Percentiles rank a stretch among this genome's conserved stretches.
Conservation (phyloP, 2,329 filamentous ascomycete species). For the Calonectria pteridis region DNA sequence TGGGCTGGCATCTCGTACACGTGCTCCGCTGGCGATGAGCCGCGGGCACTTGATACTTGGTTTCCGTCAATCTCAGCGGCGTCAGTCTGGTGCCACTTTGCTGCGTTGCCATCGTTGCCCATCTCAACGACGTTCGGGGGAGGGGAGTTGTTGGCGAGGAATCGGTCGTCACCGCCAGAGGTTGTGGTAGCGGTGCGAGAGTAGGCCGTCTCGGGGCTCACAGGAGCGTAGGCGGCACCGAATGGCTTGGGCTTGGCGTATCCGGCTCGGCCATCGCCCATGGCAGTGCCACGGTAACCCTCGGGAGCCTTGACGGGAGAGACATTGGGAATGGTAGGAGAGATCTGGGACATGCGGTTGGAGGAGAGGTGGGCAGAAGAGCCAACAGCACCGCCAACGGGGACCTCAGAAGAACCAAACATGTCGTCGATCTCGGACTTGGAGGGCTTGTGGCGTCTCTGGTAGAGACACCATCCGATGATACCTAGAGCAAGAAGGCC, state of each 20-base stretch:
- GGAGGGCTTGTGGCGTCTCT: conserved; percentile 47
- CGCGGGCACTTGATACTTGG: conserved; percentile 45
- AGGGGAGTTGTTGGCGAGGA: conserved; percentile 6
- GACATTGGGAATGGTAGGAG: conserved; percentile 35
- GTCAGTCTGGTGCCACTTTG: conserved; percentile 51
- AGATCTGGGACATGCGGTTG: conserved; percentile 48
- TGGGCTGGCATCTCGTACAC: conserved; percentile 60
- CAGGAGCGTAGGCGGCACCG: conserved; percentile 39
- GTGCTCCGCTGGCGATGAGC: conserved; percentile 46
- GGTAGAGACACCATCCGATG: conserved; percentile 47
- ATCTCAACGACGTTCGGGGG: conserved; percentile 48
- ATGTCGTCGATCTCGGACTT: conserved; percentile 55
- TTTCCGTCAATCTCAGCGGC: conserved; percentile 56
- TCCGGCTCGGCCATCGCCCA: conserved; percentile 54
- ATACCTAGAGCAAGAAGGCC: conserved; percentile 50
- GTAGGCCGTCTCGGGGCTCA: conserved; percentile 40
- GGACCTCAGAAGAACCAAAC: conserved; percentile 57
- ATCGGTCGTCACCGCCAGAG: conserved; percentile 9
- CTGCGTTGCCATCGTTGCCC: conserved; percentile 47
- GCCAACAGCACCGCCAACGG: conserved; percentile 49
- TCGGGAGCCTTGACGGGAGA: conserved; percentile 41
- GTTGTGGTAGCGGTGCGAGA: conserved; percentile 38
- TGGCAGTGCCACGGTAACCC: conserved; percentile 55
- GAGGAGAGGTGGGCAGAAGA: conserved; percentile 31
- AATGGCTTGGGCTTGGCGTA: conserved; percentile 54